Base-by-base conservation (phyloP, 352 stramenopile species). In the Discostella stelligera region DNA sequence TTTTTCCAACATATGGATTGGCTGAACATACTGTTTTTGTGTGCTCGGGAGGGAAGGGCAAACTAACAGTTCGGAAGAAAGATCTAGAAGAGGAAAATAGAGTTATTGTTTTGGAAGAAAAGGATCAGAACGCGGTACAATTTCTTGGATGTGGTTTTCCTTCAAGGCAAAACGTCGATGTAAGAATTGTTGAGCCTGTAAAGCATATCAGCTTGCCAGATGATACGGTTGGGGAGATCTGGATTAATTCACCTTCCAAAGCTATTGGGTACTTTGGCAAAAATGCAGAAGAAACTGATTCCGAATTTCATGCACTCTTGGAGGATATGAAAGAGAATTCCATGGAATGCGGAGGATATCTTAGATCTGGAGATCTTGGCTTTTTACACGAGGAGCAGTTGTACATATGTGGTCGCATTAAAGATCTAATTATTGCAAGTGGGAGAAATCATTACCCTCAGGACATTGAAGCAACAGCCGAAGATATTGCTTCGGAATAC, bases 351-450 rank as follows among this genome's bases (percentile, higher is more conserved):
- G 65, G 23, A 14, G 88, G 77, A 11, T 99, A 96, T 70, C 80
- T 99, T 9, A 90, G 92, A 64, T 98, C 97, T 3, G 98, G 97
- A 3, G 98, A 99, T 89, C 89, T 98, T 37, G 98, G 97, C 3
- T 98, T 99, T 75, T 71, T 99, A 2, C 95, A 98, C 78, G 86
- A 97, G 16, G 81, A 94, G 18, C 95, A 99, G 69, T 66, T 96
- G 13, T 99, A 98, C 87, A 97, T 99, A 58, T 99, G 96, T 85
- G 97, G 98, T 6, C 91, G 98, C 46, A 92, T 98, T 56, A 99
- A 99, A 86, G 98, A 99, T 81, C 83, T 99, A 20, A 96, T 99
- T 63, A 99, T 99, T 84, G 94, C 99, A 53, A 92, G 95, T n/a
- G 98, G 98, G 7, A 88, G 96, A 1, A 99, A 99, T 85, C 96